These are phyloP conservation scores for Neurospora pannonica DNA, from an alignment of 495 filamentous ascomycete species.

Conservation along the genomic window DNA sequence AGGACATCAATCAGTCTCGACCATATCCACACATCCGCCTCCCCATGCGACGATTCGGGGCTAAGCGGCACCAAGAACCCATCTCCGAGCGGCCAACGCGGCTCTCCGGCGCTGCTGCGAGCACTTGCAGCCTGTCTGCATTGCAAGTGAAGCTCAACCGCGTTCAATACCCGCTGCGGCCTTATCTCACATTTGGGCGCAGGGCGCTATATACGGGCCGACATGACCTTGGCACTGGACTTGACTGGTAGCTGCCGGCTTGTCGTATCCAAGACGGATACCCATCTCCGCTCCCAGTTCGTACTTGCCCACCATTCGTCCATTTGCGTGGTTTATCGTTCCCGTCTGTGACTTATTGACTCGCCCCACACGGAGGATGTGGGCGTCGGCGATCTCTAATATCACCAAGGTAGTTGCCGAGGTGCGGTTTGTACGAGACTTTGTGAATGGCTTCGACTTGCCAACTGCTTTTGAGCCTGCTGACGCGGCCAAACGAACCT, in stretches of 20 bases:
- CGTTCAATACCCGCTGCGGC: neutral
- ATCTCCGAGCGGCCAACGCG: neutral
- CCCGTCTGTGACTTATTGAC: neutral
- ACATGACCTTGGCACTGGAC: neutral
- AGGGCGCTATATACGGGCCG: neutral
- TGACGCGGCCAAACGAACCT: neutral
- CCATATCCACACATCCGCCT: neutral
- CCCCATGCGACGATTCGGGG: neutral
- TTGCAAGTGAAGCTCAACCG: neutral
- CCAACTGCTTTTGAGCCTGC: neutral
- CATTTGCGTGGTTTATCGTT: slow-evolving; percentile 1
- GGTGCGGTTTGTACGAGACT: neutral
- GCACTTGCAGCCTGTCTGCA: neutral
- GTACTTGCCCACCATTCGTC: neutral
- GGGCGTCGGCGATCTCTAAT: neutral
- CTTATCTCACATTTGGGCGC: neutral
- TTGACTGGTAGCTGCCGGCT: neutral
- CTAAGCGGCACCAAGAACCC: neutral
- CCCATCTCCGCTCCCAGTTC: neutral
- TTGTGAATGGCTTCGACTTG: neutral
- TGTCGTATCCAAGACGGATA: neutral
- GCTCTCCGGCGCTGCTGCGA: neutral
- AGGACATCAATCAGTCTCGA: neutral
- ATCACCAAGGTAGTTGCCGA: neutral
- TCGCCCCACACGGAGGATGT: neutral